Percentiles rank a stretch among this genome's conserved stretches.
Evolutionary conservation across 2,329 filamentous ascomycete genomes (phyloP).

Genomic region (Hypoxylon sp.): DNA sequence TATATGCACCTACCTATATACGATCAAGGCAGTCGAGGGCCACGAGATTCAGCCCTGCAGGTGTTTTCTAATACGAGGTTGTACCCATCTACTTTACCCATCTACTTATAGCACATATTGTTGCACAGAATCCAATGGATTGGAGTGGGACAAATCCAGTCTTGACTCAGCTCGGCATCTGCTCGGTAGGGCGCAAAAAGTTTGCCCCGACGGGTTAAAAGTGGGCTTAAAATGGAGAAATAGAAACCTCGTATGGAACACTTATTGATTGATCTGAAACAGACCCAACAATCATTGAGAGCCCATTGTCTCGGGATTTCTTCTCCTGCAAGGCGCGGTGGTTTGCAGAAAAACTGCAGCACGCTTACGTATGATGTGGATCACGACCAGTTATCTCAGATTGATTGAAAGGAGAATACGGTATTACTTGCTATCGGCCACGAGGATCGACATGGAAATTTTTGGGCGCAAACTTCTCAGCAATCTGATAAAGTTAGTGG

Average conservation of each 20-base stretch:
- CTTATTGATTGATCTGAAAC: slow-evolving; percentile 40
- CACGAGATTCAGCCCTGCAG: slow-evolving; percentile 1
- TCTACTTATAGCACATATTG: not conserved
- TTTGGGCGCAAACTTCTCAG: slow-evolving; percentile 5
- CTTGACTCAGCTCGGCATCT: slow-evolving; percentile 13
- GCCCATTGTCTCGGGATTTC: slow-evolving; percentile 36
- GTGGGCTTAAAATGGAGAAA: slow-evolving; percentile 8
- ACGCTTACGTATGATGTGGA: slow-evolving; percentile 31
- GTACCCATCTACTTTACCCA: not conserved
- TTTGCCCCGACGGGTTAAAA: slow-evolving; percentile 21
- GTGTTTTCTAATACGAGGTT: not conserved
- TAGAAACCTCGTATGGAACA: slow-evolving; percentile 16
- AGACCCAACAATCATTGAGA: slow-evolving; percentile 23
- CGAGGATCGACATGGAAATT: slow-evolving; percentile 20
- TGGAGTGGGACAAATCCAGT: not conserved
- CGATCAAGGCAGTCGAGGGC: not conserved
- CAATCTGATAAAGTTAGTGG: slow-evolving; percentile 24
- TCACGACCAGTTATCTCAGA: slow-evolving; percentile 28
- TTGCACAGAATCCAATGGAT: not conserved
- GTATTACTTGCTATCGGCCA: slow-evolving; percentile 10
- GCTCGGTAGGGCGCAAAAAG: slow-evolving; percentile 24
- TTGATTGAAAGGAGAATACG: slow-evolving; percentile 14
- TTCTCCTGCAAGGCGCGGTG: slow-evolving; percentile 39
- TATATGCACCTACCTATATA: not conserved
- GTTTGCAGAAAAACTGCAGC: slow-evolving; percentile 33